Evolutionary conservation across 148 eudicot genomes (phyloP), one percentile per base, ranked within the genome.

Genomic region (Diospyros lotus): DNA sequence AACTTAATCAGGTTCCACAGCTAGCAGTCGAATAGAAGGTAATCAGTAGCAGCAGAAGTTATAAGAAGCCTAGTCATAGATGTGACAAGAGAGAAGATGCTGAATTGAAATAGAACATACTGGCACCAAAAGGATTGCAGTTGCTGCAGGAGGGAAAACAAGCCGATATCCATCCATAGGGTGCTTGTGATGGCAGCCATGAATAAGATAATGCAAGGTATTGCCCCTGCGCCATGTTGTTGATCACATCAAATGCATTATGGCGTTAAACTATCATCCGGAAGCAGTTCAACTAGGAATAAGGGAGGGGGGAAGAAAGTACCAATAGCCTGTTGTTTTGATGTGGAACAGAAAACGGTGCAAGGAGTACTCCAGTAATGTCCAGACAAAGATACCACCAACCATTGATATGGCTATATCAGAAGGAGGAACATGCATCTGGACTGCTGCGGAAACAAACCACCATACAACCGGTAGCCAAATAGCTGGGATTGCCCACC

Each of bases 141-240:
- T 89, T 75, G 91, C 98, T 73, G 93, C 80, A 55, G 98, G 98
- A 69, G 97, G 98, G 71, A 95, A 95, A 66, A 95, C 98, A 64
- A 94, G 98, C 66, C 98, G 93, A 48, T 92, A 82, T 58, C 91
- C 90, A 84, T 94, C 98, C 96, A 87, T 89, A 39, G 98, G 98
- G 74, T 95, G 98, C 85, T 95, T 95, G 77, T 92, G 98, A 81
- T 95, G 98, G 80, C 96, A 92, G 54, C 98, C 98, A 78, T 95
- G 98, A 77, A 95, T 77, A 82, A 92, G 97, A 84, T 92, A 95
- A 77, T 95, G 97, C 39, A 83, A 6, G 1, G 98, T 95, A 85
- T 95, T 95, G 28, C 86, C 86, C 93, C 93, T 89, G 52, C 52
- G 8, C 6, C 52, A 48, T 48, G 52, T 48, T 48, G 1, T 8